Evolutionary conservation across 164 flowering plant species (phyloP), one percentile per base, ranked within the genome.

Genomic region (Dillenia turbinata): DNA sequence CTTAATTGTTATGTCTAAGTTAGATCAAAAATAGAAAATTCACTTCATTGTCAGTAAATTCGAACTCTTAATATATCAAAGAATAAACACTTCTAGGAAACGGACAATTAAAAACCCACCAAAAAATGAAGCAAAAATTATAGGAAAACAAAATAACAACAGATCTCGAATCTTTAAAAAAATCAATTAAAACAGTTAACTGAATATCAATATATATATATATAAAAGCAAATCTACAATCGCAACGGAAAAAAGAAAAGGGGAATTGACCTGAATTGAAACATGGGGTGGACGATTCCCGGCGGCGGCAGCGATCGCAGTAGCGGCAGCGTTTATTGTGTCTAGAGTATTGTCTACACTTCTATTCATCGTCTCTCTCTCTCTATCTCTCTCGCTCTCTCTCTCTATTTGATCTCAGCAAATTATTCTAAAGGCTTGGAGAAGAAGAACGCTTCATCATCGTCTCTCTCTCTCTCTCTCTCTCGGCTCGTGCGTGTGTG

Each of bases 261-360:
- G n/a, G 43, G 43, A 52, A 26, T 17, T 67, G 55, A 89, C 96
- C 89, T 81, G 91, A 74, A 68, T 68, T 9, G 90, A 57, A 60
- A 79, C 70, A 46, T 76, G 97, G 63, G 83, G 84, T 14, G 72
- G 79, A 33, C 90, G 92, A 70, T 69, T 73, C 73, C 83, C 89
- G 8, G 83, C 84, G 1, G 88, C 60, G 10, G 86, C 85, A 9
- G 86, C 85, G 77, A 93, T 87, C 75, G 87, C 98, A 12, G 86
- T 69, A 22, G 98, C 97, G 49, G 98, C 98, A 17, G 98, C 96
- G 81, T 77, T 87, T 57, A 90, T 76, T 14, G 96, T 90, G 55
- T 87, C 96, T 59, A 90, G 63, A 67, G 88, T 72, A 67, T 63
- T 77, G 71, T 79, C 77, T 19, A 62, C 64, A 40, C 75, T 78